These are phyloP conservation scores for Glebionis coronaria DNA, from an alignment of 129 eudicot species.

Conservation along the genomic window DNA sequence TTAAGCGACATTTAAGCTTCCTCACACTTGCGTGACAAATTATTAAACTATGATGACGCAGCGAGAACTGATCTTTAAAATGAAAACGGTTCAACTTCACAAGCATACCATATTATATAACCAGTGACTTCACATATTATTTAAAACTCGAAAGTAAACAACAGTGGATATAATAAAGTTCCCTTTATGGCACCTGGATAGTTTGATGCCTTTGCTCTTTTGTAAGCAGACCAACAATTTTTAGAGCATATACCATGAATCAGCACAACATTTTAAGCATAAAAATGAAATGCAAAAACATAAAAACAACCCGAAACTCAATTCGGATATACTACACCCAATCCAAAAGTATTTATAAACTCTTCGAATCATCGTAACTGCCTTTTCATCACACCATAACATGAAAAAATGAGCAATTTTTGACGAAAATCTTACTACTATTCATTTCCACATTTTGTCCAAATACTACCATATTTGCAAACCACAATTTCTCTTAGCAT, in stretches of 20 bases:
- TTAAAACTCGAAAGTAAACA: not conserved
- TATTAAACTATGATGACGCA: conserved; percentile 7
- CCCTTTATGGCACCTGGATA: conserved; percentile 7
- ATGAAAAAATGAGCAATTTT: not conserved
- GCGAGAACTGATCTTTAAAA: not conserved
- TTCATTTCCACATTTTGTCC: conserved; percentile 3
- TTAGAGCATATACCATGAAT: not conserved
- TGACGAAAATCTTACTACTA: not conserved
- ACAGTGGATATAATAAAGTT: not conserved
- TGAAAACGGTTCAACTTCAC: not conserved
- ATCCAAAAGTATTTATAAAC: conserved; percentile 5
- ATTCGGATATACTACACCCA: conserved; percentile 5
- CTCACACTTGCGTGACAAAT: conserved; percentile 4
- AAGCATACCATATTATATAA: not conserved
- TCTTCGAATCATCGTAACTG: conserved; percentile 3
- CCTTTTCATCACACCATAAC: not conserved
- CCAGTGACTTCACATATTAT: not conserved
- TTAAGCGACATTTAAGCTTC: conserved; percentile 1
- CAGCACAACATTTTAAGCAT: not conserved
- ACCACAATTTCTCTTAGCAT: not conserved
- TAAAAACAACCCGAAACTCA: conserved; percentile 9
- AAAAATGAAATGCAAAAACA: conserved; percentile 1
- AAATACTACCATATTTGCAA: conserved; percentile 13
- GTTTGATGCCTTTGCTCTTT: conserved; percentile 10
- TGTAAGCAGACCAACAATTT: conserved; percentile 6